Base-by-base conservation (phyloP, 129 eudicot species). In the Lactuca sativa region DNA sequence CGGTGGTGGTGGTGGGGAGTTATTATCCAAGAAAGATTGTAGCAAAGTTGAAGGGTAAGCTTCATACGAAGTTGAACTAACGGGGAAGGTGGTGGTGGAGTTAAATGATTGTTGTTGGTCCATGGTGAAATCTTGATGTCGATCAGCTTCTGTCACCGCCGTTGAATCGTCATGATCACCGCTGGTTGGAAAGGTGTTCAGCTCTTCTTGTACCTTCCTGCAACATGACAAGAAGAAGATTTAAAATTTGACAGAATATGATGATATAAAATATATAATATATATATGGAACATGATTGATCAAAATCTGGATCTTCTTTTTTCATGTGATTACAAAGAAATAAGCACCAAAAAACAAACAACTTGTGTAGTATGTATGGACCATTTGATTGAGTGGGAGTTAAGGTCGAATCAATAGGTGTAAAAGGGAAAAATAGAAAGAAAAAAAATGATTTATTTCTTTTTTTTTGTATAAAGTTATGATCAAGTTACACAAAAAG, bases 41-140 rank as follows among this genome's bases (percentile, higher is more conserved):
- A 83, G 70, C 72, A 86, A 61, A 57, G 81, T 60, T 44, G 85
- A 77, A 77, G 87, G 65, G 71, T 77, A 78, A 64, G 66, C 76
- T 25, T 25, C 30, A 57, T 70, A 83, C 15, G 90, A 67, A 36
- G 85, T 16, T 69, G 90, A 82, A 74, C 67, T 82, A 77, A 76
- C 56, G 25, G 82, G 83, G 44, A 79, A 83, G 40, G 62, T 58
- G 62, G 62, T 59, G 34, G 25, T 13, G 9, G 33, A 59, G 16
- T 51, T 51, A 18, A 61, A 34, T 36, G 62, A 18, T 62, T 49
- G 62, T 61, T 61, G 71, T 41, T 74, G 58, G 44, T 74, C 70
- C 77, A 36, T 56, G 48, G 10, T 64, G 78, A 74, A 54, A 1
- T 2, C 65, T 38, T 63, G 58, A n/a, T 30, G 71, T 0, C 15